Conservation (phyloP, 2,329 filamentous ascomycete species). For the Pestalotiopsis fici region DNA sequence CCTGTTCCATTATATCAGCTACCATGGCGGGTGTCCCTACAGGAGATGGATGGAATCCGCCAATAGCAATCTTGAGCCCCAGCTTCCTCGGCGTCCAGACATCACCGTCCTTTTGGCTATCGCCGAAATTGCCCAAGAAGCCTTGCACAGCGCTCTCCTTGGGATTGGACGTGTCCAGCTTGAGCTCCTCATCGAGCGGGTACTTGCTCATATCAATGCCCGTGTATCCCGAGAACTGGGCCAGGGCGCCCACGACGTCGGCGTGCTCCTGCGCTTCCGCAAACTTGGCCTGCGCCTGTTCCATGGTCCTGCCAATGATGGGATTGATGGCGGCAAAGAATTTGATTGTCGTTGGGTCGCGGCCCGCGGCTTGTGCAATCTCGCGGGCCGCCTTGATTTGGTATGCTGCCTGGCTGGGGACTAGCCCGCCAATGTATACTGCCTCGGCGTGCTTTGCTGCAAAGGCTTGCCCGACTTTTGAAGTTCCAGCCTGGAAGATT, state of each 20-base stretch:
- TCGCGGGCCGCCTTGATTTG: slow-evolving; percentile 4
- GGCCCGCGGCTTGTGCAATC: neutral
- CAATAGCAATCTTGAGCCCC: slow-evolving; percentile 1
- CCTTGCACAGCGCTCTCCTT: slow-evolving; percentile 3
- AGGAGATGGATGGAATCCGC: neutral
- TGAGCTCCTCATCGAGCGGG: slow-evolving; percentile 1
- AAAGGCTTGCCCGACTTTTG: slow-evolving; percentile 59
- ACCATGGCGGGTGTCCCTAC: slow-evolving; percentile 1
- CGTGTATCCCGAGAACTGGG: slow-evolving; percentile 1
- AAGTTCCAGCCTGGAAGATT: slow-evolving; percentile 65
- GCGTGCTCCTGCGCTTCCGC: slow-evolving; percentile 3
- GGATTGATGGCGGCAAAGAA: slow-evolving; percentile 7
- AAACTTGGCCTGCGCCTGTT: neutral
- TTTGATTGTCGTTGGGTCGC: neutral
- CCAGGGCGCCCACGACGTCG: slow-evolving; percentile 3
- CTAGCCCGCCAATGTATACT: slow-evolving; percentile 32
- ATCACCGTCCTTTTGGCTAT: slow-evolving; percentile 3
- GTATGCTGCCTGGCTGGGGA: slow-evolving; percentile 1
- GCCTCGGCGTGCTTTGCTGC: slow-evolving; percentile 66
- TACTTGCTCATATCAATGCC: slow-evolving; percentile 4
- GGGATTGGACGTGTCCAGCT: slow-evolving; percentile 2
- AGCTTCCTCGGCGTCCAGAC: neutral
- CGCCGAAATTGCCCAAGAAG: neutral
- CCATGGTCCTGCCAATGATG: neutral
- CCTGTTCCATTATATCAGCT: slow-evolving; percentile 3